phyloP scores from a whole-genome alignment of 441 rosid genomes.

The Arabidopsis hybrid region DNA sequence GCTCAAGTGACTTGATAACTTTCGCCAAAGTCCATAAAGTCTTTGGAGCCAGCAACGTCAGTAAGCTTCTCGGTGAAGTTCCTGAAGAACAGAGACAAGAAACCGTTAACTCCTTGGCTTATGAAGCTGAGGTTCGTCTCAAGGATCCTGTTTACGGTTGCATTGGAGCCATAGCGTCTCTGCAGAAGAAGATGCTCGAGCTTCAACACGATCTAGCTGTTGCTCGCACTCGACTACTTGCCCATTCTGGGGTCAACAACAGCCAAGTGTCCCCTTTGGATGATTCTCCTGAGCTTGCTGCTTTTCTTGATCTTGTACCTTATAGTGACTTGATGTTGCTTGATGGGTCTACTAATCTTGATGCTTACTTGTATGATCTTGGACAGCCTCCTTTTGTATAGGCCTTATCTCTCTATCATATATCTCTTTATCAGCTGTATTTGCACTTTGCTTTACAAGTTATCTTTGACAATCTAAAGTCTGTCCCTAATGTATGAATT shows the following conservation, averaged over 20 bases:
- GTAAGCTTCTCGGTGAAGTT: slow-evolving; percentile 82
- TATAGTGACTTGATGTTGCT: slow-evolving; percentile 57
- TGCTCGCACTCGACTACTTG: slow-evolving; percentile 74
- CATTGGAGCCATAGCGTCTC: slow-evolving; percentile 85
- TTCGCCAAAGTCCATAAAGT: slow-evolving; percentile 91
- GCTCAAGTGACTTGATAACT: slow-evolving; percentile 69
- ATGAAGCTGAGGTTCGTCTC: slow-evolving; percentile 92
- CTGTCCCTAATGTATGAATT: slow-evolving; percentile 27
- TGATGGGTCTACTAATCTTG: slow-evolving; percentile 56
- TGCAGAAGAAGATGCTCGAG: slow-evolving; percentile 78
- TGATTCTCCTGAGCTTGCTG: slow-evolving; percentile 41
- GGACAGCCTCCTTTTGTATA: slow-evolving; percentile 58
- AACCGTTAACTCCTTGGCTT: slow-evolving; percentile 82
- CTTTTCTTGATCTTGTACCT: slow-evolving; percentile 45
- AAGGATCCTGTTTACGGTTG: slow-evolving; percentile 92
- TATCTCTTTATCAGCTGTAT: slow-evolving; percentile 25
- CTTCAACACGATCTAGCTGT: slow-evolving; percentile 81
- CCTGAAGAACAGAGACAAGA: slow-evolving; percentile 93
- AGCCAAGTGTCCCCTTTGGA: slow-evolving; percentile 28
- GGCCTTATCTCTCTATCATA: slow-evolving; percentile 25
- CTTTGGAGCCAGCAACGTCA: slow-evolving; percentile 94
- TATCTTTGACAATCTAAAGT: slow-evolving; percentile 8
- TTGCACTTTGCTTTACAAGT: slow-evolving; percentile 27
- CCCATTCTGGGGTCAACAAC: slow-evolving; percentile 49
- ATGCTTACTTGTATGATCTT: slow-evolving; percentile 52